Evolutionary conservation across 2,329 filamentous ascomycete species (phyloP).

Genomic region (Beauveria sp.): DNA sequence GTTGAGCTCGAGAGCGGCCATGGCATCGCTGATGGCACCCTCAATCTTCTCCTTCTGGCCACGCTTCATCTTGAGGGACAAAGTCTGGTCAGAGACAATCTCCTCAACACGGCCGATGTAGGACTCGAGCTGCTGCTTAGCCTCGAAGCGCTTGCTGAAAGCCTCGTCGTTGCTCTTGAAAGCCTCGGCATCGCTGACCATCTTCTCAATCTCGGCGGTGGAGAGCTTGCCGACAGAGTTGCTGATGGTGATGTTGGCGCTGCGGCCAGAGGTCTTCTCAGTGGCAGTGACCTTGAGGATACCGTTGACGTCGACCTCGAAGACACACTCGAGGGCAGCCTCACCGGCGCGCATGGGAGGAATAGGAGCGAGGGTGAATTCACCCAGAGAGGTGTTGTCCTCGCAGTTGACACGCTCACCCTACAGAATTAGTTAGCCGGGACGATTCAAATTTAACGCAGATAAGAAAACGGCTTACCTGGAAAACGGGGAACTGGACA

Average conservation of each 20-base stretch:
- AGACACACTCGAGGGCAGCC: constrained; percentile 93
- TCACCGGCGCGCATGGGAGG: constrained; percentile 90
- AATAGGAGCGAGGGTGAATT: constrained; percentile 89
- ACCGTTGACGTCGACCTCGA: constrained; percentile 99
- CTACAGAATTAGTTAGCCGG: constrained; percentile 42
- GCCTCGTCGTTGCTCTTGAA: constrained; percentile 98
- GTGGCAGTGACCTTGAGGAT: constrained; percentile 99
- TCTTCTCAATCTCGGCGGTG: constrained; percentile 88
- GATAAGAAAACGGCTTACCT: neutral
- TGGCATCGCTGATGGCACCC: constrained; percentile 90
- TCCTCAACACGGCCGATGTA: constrained; percentile 99
- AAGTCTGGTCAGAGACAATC: constrained; percentile 92
- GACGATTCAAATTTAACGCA: neutral
- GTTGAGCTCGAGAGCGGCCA: constrained; percentile 94
- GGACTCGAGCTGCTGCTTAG: constrained; percentile 96
- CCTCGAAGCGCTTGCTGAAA: constrained; percentile 99
- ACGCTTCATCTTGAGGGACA: constrained; percentile 96
- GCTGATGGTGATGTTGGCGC: constrained; percentile 98
- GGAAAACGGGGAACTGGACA: constrained; percentile 78
- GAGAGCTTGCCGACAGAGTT: constrained; percentile 99
- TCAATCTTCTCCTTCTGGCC: constrained; percentile 99
- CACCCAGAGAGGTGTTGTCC: constrained; percentile 95
- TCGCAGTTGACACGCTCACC: constrained; percentile 97
- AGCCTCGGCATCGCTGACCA: constrained; percentile 94
- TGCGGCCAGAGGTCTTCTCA: constrained; percentile 97